Conservation (phyloP, 805 yeast genomes). For the Priceomyces castillae region DNA sequence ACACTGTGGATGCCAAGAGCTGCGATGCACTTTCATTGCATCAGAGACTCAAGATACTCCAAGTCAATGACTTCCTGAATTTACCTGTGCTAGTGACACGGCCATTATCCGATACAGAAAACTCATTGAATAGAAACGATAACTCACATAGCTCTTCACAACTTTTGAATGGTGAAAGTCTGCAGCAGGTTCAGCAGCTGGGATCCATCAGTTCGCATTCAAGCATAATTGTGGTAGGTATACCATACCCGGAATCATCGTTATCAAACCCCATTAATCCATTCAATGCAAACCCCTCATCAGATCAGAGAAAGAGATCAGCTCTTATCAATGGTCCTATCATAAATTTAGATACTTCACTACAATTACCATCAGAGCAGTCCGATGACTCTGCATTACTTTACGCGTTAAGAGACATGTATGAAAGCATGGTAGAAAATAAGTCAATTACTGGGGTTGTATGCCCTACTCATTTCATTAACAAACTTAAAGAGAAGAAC, state of each 20-base stretch:
- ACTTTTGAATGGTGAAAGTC: constrained; percentile 22
- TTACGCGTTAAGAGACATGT: constrained; percentile 78
- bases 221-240: constrained; percentile 37
- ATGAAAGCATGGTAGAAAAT: constrained; percentile 78
- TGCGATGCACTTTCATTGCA: constrained; percentile 34
- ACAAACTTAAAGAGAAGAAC: constrained; percentile 75
- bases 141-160: constrained; percentile 35
- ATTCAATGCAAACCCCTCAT: constrained; percentile 41
- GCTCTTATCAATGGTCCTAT: constrained; percentile 83
- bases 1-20: constrained; percentile 26
- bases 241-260: constrained; percentile 38
- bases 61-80: constrained; percentile 28
- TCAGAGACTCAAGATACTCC: constrained; percentile 29
- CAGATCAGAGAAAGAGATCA: constrained; percentile 73
- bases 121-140: constrained; percentile 18
- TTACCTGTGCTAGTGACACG: constrained; percentile 36
- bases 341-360: constrained; percentile 70
- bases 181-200: constrained; percentile 13
- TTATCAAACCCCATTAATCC: constrained; percentile 36
- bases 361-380: constrained; percentile 39
- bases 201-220: constrained; percentile 29
- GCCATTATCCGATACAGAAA: constrained; percentile 22
- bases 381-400: constrained; percentile 30
- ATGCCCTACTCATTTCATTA: constrained; percentile 73
- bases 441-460: constrained; percentile 73